Percentiles rank a stretch among this genome's conserved stretches.
These are phyloP conservation scores for Marasmius oreades DNA, from an alignment of 1,284 basidiomycete genomes.

Conservation along the genomic window DNA sequence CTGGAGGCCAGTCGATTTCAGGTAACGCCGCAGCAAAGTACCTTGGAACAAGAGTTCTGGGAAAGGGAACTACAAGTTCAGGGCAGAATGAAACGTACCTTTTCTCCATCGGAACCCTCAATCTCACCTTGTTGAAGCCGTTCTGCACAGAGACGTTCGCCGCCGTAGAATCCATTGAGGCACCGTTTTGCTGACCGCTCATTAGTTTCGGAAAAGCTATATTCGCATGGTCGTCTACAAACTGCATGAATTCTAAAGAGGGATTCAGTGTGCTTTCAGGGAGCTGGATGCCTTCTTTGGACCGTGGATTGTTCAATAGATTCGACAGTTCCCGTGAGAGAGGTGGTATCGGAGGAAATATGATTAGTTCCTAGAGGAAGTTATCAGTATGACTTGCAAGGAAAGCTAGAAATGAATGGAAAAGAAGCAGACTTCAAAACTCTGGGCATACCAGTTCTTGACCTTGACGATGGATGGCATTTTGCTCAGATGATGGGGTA, in stretches of 20 bases:
- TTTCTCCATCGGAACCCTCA: slow-evolving; percentile 72
- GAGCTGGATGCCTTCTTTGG: slow-evolving; percentile 32
- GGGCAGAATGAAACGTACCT: slow-evolving; percentile 38
- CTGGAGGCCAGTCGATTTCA: slow-evolving; percentile 79
- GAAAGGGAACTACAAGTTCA: slow-evolving; percentile 8
- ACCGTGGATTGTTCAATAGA: slow-evolving; percentile 50
- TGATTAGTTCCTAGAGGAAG: slow-evolving; percentile 73
- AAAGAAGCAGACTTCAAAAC: slow-evolving; percentile 76
- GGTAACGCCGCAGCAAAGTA: slow-evolving; percentile 43
- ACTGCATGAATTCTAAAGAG: slow-evolving; percentile 39
- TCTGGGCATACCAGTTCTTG: slow-evolving; percentile 99
- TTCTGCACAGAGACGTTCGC: slow-evolving; percentile 11
- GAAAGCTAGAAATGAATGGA: background rate
- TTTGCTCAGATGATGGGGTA: slow-evolving; percentile 87
- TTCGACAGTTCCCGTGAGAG: slow-evolving; percentile 68
- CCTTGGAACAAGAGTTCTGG: background rate
- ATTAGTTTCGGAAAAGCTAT: background rate
- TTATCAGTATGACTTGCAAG: slow-evolving; percentile 3
- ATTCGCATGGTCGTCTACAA: slow-evolving; percentile 24
- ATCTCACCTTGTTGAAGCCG: slow-evolving; percentile 50
- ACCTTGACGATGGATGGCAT: slow-evolving; percentile 96
- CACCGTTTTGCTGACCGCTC: slow-evolving; percentile 1
- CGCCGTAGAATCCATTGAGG: background rate
- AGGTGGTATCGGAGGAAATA: slow-evolving; percentile 66
- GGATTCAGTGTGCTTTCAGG: slow-evolving; percentile 74